Evolutionary conservation across 148 eudicot genomes (phyloP), one percentile per base, ranked within the genome.

Genomic region (Chenopodium quinoa): DNA sequence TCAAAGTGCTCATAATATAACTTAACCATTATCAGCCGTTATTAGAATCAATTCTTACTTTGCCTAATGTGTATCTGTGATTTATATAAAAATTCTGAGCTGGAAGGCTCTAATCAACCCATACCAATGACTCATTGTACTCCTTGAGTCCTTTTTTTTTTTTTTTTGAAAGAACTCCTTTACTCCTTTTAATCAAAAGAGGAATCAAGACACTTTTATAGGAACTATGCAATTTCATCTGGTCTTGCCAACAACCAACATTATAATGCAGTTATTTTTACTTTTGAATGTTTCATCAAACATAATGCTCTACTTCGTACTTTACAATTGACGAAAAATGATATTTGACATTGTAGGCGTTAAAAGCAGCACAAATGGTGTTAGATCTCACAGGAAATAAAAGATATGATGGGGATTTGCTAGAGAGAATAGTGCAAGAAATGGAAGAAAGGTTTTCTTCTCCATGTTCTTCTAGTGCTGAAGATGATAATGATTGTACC

Each of bases 341-440:
- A 54, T 50, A 27, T 78, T 46, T 78, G 67, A 11, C 54, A 64
- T 86, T 82, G 82, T 84, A 93, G 93, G 98, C 98, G 37, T 78
- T 92, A 78, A 90, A 96, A 88, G 99, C 99, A 23, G 81, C 86
- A 78, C 88, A 87, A 66, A 96, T 79, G 90, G 91, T 92, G 56
- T 87, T 94, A 63, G 91, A 92, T 77, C 78, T 94, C 80, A 91
- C 90, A 20, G 85, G 88, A 64, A 89, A 84, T 82, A 92, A 92
- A 81, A 88, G 89, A 88, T 78, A 83, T 64, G 92, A 92, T 81
- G 78, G 71, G 70, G 93, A 87, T 40, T 88, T 96, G 78, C 77
- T 96, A 70, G 98, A 88, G 78, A 93, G 88, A 76, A 76, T 96
- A 56, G 79, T 94, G 84, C 83, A 74, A 54, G 99, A 96, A 85